Evolutionary conservation across 139 green algal genomes (phyloP).

Genomic region (Protoeuglena noctilucae): DNA sequence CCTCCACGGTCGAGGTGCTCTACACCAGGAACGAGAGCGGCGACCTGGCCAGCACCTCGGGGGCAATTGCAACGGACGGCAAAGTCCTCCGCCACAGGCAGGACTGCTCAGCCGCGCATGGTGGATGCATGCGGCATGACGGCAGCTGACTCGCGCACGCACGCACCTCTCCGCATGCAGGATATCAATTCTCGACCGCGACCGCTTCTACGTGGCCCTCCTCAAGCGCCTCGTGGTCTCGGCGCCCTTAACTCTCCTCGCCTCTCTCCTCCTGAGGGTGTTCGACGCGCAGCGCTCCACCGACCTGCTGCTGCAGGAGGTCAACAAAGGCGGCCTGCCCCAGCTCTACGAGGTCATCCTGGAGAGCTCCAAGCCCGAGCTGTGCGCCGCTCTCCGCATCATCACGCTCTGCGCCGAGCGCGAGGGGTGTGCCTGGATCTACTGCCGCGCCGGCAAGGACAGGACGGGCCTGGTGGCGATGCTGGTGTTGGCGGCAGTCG

Average conservation of each 20-base stretch:
- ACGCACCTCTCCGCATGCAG: too few relatives aligned
- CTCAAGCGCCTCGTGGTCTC: neutral
- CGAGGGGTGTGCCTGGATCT: constrained; percentile 3
- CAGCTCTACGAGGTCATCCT: neutral
- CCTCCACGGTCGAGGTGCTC: neutral
- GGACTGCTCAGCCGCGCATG: neutral
- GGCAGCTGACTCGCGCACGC: too few relatives aligned
- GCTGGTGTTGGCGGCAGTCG: constrained; percentile 6
- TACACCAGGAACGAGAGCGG: neutral
- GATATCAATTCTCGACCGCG: neutral
- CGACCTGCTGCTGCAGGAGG: neutral
- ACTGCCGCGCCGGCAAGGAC: constrained; percentile 16
- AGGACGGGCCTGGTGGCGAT: constrained; percentile 11
- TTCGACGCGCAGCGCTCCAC: neutral
- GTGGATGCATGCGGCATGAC: too few relatives aligned
- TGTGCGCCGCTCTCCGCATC: neutral
- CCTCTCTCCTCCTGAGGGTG: neutral
- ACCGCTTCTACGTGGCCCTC: neutral
- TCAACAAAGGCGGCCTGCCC: neutral
- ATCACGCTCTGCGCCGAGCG: neutral
- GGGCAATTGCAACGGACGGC: neutral
- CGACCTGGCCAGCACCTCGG: too few relatives aligned
- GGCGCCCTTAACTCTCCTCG: neutral
- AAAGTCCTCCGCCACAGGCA: neutral
- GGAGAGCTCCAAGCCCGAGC: neutral